Evolutionary conservation across 2,329 filamentous ascomycete genomes (phyloP).

Genomic region (Fusarium praegraminearum): DNA sequence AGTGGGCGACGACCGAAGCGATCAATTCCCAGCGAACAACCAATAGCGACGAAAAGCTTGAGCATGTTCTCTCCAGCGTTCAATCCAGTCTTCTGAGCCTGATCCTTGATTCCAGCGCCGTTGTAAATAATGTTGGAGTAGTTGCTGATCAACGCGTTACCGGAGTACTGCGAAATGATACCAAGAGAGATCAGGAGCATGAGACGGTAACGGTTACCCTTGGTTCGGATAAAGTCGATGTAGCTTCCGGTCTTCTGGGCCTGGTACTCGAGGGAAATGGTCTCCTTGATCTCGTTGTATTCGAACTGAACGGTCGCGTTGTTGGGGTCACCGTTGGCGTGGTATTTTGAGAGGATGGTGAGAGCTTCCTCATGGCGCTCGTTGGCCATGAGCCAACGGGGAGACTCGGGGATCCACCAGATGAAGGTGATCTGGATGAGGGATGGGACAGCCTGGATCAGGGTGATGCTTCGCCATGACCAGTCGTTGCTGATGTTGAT

Average conservation of each 20-base stretch:
- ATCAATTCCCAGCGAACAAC: slow-evolving; percentile 28
- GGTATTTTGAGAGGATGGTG: slow-evolving; percentile 70
- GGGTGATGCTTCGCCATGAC: slow-evolving; percentile 75
- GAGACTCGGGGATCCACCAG: slow-evolving; percentile 74
- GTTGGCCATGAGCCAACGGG: slow-evolving; percentile 72
- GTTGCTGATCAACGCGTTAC: slow-evolving; percentile 75
- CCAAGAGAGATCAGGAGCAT: slow-evolving; percentile 72
- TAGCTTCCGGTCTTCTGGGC: slow-evolving; percentile 65
- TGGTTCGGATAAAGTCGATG: slow-evolving; percentile 70
- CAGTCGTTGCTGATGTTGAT: slow-evolving; percentile 68
- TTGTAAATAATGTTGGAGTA: slow-evolving; percentile 73
- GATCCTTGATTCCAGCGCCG: slow-evolving; percentile 68
- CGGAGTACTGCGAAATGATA: slow-evolving; percentile 75
- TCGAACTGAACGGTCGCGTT: slow-evolving; percentile 74
- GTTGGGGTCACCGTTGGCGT: slow-evolving; percentile 69
- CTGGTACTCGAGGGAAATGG: slow-evolving; percentile 56
- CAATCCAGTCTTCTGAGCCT: slow-evolving; percentile 61
- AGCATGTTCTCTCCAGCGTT: slow-evolving; percentile 29
- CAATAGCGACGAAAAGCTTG: slow-evolving; percentile 23
- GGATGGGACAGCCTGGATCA: slow-evolving; percentile 73
- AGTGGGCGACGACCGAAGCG: slow-evolving; percentile 63
- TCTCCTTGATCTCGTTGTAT: slow-evolving; percentile 74
- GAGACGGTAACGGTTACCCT: slow-evolving; percentile 73
- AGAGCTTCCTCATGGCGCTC: slow-evolving; percentile 73
- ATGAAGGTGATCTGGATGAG: slow-evolving; percentile 73